These are phyloP conservation scores for Phlebiopsis flavidoalba DNA, from an alignment of 768 basidiomycete genomes.

Conservation along the genomic window DNA sequence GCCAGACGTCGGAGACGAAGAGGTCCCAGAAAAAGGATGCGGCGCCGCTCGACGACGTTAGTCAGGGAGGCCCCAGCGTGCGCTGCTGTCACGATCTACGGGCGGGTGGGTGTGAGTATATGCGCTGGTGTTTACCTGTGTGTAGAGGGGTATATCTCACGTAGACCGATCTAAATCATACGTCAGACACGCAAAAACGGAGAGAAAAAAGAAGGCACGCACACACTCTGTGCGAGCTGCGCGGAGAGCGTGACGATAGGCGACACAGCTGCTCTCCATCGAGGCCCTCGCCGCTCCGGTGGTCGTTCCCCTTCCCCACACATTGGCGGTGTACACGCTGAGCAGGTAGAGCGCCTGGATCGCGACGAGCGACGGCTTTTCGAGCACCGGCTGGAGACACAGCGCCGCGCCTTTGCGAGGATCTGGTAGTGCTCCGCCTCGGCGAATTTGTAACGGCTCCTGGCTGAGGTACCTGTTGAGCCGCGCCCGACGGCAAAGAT, in stretches of 20 bases:
- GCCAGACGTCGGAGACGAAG: conserved; percentile 67
- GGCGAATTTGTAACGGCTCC: conserved; percentile 24
- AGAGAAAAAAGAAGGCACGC: conserved; percentile 25
- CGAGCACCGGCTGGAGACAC: conserved; percentile 62
- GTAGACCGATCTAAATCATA: conserved; percentile 33
- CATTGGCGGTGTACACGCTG: conserved; percentile 68
- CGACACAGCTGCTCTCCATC: conserved; percentile 31
- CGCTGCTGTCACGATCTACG: conserved; percentile 67
- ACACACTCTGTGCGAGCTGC: conserved; percentile 56
- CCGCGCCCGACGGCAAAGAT: conserved; percentile 28
- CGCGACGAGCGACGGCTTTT: conserved; percentile 66
- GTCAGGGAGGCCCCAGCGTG: conserved; percentile 54
- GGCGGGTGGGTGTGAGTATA: not conserved
- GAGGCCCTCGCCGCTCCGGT: conserved; percentile 52
- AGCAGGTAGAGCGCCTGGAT: conserved; percentile 66
- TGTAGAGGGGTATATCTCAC: conserved; percentile 24
- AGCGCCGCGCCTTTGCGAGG: conserved; percentile 61
- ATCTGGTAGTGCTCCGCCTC: conserved; percentile 59
- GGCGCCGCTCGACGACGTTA: conserved; percentile 61
- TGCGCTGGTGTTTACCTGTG: not conserved
- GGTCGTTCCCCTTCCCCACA: conserved; percentile 59
- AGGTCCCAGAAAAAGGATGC: conserved; percentile 76
- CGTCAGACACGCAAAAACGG: conserved; percentile 12
- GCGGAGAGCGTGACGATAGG: conserved; percentile 50
- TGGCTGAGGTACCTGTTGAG: conserved; percentile 26